Evolutionary conservation across 1,284 basidiomycete genomes (phyloP).

Genomic region (Termitomyces sp.): DNA sequence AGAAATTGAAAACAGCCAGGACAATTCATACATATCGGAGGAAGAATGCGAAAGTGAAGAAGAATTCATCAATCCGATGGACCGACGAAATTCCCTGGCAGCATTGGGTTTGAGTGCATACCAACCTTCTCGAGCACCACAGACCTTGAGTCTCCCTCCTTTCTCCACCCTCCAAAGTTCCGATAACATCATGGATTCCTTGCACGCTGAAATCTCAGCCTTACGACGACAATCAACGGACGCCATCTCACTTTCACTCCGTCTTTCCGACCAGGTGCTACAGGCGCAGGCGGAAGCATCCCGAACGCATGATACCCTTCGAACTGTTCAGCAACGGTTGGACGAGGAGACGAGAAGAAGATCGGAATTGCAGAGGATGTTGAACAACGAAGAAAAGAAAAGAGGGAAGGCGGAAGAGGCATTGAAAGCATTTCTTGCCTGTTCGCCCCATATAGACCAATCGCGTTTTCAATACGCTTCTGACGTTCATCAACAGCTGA

Average conservation of each 20-base stretch:
- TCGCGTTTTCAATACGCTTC: background rate
- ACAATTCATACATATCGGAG: constrained; percentile 30
- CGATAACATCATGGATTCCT: constrained; percentile 46
- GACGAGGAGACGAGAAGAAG: constrained; percentile 56
- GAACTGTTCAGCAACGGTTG: constrained; percentile 48
- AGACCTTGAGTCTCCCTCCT: constrained; percentile 26
- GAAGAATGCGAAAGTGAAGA: constrained; percentile 63
- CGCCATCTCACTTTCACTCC: constrained; percentile 53
- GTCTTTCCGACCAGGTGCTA: constrained; percentile 60
- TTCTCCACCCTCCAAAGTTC: constrained; percentile 28
- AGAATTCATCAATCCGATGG: constrained; percentile 37
- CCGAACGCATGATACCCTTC: constrained; percentile 46
- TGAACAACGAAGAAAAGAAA: constrained; percentile 45
- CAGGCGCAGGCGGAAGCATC: constrained; percentile 56
- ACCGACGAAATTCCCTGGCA: constrained; percentile 28
- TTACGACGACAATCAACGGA: constrained; percentile 62
- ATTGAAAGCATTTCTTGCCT: constrained; percentile 25
- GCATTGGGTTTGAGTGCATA: constrained; percentile 21
- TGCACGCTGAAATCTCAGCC: constrained; percentile 56
- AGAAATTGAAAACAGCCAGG: constrained; percentile 27
- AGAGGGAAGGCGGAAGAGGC: constrained; percentile 48
- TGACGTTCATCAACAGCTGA: background rate
- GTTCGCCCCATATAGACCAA: constrained; percentile 13
- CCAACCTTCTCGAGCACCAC: constrained; percentile 22
- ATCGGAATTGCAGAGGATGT: constrained; percentile 49